Evolutionary conservation across 441 rosid species (phyloP).

Genomic region (Aquilaria agallochum): DNA sequence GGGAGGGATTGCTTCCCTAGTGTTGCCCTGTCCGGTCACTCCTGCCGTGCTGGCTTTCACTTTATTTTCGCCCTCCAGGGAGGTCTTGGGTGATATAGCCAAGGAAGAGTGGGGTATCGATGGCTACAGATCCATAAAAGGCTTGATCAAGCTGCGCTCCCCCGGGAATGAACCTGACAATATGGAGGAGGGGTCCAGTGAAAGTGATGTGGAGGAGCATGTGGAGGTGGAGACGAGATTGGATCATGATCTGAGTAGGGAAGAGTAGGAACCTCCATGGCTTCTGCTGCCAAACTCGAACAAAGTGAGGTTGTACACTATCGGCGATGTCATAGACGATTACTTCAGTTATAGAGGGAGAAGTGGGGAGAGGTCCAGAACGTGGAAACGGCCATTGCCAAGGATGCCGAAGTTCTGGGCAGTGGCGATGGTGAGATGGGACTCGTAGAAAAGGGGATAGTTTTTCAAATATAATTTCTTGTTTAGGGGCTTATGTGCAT

Average conservation of each 20-base stretch:
- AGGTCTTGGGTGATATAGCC: conserved; percentile 89
- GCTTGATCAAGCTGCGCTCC: conserved; percentile 75
- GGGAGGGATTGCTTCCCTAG: conserved; percentile 90
- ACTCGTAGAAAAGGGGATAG: too few species aligned
- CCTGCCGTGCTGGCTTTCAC: conserved; percentile 90
- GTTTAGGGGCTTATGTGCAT: too few species aligned
- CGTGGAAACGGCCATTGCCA: too few species aligned
- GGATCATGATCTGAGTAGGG: conserved; percentile 91
- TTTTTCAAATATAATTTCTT: too few species aligned
- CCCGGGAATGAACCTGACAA: conserved; percentile 55
- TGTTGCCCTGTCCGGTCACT: conserved; percentile 86
- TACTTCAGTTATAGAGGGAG: too few species aligned
- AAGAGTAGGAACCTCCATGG: too few species aligned
- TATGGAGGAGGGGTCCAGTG: conserved; percentile 82
- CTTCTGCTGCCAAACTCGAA: too few species aligned
- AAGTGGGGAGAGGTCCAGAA: too few species aligned
- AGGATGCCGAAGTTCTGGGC: too few species aligned
- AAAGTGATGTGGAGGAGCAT: conserved; percentile 97
- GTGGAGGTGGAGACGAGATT: conserved; percentile 90
- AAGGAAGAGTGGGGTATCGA: conserved; percentile 99
- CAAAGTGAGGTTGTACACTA: too few species aligned
- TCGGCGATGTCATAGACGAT: too few species aligned
- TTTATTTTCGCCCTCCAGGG: conserved; percentile 76
- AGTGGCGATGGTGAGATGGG: too few species aligned
- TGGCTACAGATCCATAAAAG: conserved; percentile 98